phyloP scores from a whole-genome alignment of 805 yeast species.

The Tanozyma kutaoensis region DNA sequence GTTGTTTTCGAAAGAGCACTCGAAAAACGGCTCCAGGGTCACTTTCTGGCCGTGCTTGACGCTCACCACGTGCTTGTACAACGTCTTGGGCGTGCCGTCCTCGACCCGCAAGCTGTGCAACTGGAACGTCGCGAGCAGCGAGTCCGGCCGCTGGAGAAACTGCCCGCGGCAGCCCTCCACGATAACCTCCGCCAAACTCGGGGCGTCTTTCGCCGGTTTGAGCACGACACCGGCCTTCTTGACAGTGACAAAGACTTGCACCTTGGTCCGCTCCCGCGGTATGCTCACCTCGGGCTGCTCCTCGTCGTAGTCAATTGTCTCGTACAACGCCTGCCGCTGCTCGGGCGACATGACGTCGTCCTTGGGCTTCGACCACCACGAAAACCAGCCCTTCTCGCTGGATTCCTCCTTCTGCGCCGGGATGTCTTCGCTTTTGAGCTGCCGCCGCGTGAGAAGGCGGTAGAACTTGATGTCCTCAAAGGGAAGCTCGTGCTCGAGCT shows the following conservation, averaged over 20 bases:
- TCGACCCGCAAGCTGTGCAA: conserved; percentile 74
- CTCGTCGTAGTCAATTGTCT: conserved; percentile 87
- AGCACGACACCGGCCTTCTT: conserved; percentile 69
- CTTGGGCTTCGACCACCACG: conserved; percentile 45
- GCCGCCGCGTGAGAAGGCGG: conserved; percentile 64
- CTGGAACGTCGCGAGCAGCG: conserved; percentile 58
- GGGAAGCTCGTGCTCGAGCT: conserved; percentile 44
- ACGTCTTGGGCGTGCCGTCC: conserved; percentile 68
- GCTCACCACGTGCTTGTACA: conserved; percentile 81
- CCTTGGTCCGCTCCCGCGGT: conserved; percentile 61
- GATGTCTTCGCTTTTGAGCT: conserved; percentile 42
- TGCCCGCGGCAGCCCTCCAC: conserved; percentile 75
- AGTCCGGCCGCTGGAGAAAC: conserved; percentile 65
- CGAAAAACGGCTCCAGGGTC: conserved; percentile 57
- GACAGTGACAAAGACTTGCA: conserved; percentile 55
- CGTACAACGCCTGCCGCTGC: conserved; percentile 79
- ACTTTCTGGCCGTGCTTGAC: conserved; percentile 44
- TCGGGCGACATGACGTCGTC: conserved; percentile 50
- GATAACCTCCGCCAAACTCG: conserved; percentile 58
- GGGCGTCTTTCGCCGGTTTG: conserved; percentile 19
- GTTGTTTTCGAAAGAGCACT: conserved; percentile 68
- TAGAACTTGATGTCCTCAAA: conserved; percentile 79
- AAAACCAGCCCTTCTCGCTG: conserved; percentile 44
- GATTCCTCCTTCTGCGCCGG: conserved; percentile 7
- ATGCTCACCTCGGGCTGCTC: conserved; percentile 32